Evolutionary conservation across 768 basidiomycete genomes (phyloP), one percentile per base, ranked within the genome.

Genomic region (Mycena crocata): DNA sequence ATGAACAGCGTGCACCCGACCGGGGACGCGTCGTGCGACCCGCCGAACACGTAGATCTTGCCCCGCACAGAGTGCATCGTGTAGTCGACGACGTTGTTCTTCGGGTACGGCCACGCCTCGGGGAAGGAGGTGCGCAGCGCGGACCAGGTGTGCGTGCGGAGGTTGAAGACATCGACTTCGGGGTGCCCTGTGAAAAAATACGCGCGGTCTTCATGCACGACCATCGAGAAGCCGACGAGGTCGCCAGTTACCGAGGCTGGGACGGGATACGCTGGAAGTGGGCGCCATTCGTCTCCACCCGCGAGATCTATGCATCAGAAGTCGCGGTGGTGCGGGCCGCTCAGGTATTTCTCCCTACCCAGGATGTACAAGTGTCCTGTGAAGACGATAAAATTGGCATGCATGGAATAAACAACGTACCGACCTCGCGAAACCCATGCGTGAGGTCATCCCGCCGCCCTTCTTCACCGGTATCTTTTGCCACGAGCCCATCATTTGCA

Each of bases 21-120:
- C 19, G 62, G 66, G 4, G 71, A 73, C 7, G 35, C 62, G 15
- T 42, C 35, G 52, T 79, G 76, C 9, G 70, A 70, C 3, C 82
- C 83, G 5, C 79, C 81, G 66, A 84, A 83, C 24, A 83, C 74
- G 61, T 81, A 81, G 4, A 84, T 58, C 49, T 77, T 80, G 24
- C 75, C 76, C 15, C 73, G 62, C 32, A 77, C 70, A 32, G 73
- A 68, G 31, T 77, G 73, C 64, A 73, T 71, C 0, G 74, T 69
- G 40, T 71, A 65, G 51, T 73, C 68, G 8, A 57, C 17, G 9
- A 62, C 28, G 5, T 54, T 55, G 70, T 65, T 48, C 17, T 37
- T 61, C 12, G 66, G 71, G 59, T 75, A 79, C 8, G 74, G 74
- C 78, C 77, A 78, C 6, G 28, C 44, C 24, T 58, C 64, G 32